Conservation (phyloP, 805 yeast species). For the Saccharomycopsis selenospora region DNA sequence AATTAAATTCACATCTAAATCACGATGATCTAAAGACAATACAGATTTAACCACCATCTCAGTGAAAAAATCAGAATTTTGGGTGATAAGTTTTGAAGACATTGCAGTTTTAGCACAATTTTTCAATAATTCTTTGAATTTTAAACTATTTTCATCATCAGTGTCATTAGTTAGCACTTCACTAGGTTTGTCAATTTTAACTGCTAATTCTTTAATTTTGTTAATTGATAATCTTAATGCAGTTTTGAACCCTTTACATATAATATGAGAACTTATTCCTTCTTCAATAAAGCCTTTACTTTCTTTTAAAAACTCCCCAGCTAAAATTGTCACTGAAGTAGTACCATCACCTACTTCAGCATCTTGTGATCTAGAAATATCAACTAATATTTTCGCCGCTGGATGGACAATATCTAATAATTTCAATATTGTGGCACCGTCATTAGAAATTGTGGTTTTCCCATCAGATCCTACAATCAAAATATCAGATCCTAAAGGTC, state of each 20-base stretch:
- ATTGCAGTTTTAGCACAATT: constrained; percentile 91
- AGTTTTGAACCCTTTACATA: constrained; percentile 77
- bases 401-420: constrained; percentile 95
- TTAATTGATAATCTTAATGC: constrained; percentile 74
- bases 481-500: constrained; percentile 96
- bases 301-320: constrained; percentile 92
- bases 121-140: constrained; percentile 70
- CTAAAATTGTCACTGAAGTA: constrained; percentile 87
- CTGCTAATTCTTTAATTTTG: constrained; percentile 66
- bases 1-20: constrained; percentile 80
- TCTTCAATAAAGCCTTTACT: constrained; percentile 89
- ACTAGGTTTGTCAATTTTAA: constrained; percentile 44
- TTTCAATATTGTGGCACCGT: constrained; percentile 94
- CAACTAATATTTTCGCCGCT: constrained; percentile 93
- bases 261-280: constrained; percentile 86
- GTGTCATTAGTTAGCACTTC: constrained; percentile 29
- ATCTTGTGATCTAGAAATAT: constrained; percentile 92
- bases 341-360: constrained; percentile 99
- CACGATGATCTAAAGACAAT: constrained; percentile 72
- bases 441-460: constrained; percentile 91
- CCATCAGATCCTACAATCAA: constrained; percentile 78
- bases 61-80: constrained; percentile 83
- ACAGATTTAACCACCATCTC: constrained; percentile 97
- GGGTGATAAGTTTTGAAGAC: constrained; percentile 89
- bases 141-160: constrained; percentile 31